Base-by-base conservation (phyloP, 371 early-diverging fungal genomes). In the Rhizopus microsporus region DNA sequence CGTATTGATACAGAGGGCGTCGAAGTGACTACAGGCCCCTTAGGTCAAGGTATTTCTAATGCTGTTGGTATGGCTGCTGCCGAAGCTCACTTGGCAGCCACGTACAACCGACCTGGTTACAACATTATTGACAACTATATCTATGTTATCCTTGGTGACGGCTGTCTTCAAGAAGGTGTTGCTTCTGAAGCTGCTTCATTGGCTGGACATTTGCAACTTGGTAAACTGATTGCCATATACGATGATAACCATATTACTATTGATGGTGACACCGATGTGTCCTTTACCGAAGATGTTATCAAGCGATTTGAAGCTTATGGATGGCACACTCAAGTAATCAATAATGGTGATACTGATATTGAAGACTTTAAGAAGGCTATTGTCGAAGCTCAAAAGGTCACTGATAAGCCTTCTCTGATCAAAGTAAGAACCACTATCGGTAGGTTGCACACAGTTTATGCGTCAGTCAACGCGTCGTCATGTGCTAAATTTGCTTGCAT, bases 81-180 rank as follows among this genome's bases (percentile, higher is more conserved):
- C 60, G 87, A 88, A 74, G 88, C 89, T 13, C 92, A 97, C 61
- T 63, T 94, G 62, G 93, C 92, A 48, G 96, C 97, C 51, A 90
- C 84, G 7, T 97, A 92, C 78, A 98, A 97, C 82, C 80, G 75
- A 35, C 89, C 91, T 33, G 91, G 85, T 44, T 96, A 80, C 76
- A 83, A 83, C 12, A 69, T 98, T 34, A 81, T 98, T 64, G 84
- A 90, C 71, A 93, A 94, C 83, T 73, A 88, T 67, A 93, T 94
- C 31, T 99, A 89, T 61, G 85, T 87, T 58, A 83, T 99, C 54
- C 75, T 89, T 42, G 99, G 99, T 63, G 99, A 99, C 76, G 99
- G 99, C 38, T 99, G 99, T 84, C 81, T 98, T 65, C 99, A 99
- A 79, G 99, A 99, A 81, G 99, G 99, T 80, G 93, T 99, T 40